phyloP scores from a whole-genome alignment of 495 filamentous ascomycete genomes.

The Hypoxylon subgilvum region DNA sequence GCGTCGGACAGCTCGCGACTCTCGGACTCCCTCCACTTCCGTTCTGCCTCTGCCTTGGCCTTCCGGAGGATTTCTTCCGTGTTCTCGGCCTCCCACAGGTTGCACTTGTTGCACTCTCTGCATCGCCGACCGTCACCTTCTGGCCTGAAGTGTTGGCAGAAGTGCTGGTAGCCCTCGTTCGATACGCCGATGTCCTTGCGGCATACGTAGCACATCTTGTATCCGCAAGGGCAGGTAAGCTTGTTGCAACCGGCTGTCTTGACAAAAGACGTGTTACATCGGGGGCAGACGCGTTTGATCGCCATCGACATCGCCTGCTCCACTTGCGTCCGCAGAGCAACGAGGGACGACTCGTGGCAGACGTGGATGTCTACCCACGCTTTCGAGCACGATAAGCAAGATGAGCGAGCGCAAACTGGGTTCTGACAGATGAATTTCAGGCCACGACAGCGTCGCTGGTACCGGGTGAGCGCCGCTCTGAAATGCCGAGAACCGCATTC shows the following conservation, averaged over 20 bases:
- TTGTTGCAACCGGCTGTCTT: slow-evolving; percentile 96
- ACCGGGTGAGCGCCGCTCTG: slow-evolving; percentile 60
- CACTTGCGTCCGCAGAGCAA: slow-evolving; percentile 82
- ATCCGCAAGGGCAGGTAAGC: slow-evolving; percentile 94
- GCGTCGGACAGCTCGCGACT: slow-evolving; percentile 55
- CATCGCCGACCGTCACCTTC: slow-evolving; percentile 70
- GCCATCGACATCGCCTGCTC: slow-evolving; percentile 91
- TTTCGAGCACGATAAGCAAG: slow-evolving; percentile 76
- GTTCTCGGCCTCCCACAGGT: slow-evolving; percentile 86
- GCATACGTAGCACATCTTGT: slow-evolving; percentile 96
- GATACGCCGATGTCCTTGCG: slow-evolving; percentile 63
- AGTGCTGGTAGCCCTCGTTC: slow-evolving; percentile 76
- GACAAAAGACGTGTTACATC: slow-evolving; percentile 87
- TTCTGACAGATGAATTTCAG: slow-evolving; percentile 76
- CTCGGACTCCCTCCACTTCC: slow-evolving; percentile 77
- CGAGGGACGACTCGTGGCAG: slow-evolving; percentile 80
- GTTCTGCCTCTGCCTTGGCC: slow-evolving; percentile 81
- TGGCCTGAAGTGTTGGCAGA: slow-evolving; percentile 94
- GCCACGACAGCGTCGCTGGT: slow-evolving; percentile 66
- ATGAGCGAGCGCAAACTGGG: slow-evolving; percentile 66
- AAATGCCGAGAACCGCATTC: slow-evolving; percentile 44
- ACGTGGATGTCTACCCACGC: slow-evolving; percentile 75
- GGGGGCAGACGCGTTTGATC: slow-evolving; percentile 92
- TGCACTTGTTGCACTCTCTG: slow-evolving; percentile 81
- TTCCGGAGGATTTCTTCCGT: slow-evolving; percentile 76